Evolutionary conservation across 1,284 basidiomycete genomes (phyloP).

Genomic region (Schizophyllum commune): DNA sequence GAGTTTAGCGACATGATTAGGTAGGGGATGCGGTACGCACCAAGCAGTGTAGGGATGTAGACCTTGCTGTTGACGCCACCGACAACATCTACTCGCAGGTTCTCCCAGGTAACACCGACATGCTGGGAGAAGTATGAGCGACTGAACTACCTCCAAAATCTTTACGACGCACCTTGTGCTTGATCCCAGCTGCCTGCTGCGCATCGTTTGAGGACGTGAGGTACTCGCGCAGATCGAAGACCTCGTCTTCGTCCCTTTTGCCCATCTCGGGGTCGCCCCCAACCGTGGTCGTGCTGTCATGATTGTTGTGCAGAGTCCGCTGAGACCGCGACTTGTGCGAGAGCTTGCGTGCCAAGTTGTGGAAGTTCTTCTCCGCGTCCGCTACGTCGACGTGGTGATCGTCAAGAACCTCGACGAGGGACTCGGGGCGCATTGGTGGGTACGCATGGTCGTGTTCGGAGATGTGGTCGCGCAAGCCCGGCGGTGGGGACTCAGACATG

Average conservation of each 20-base stretch:
- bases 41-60: conserved; percentile 7
- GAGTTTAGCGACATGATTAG: conserved; percentile 9
- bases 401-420: neutral
- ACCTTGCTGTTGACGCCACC: conserved; percentile 60
- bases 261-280: conserved; percentile 43
- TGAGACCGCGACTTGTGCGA: conserved; percentile 19
- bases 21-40: neutral
- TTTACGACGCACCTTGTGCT: conserved; percentile 15
- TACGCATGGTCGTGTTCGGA: neutral
- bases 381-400: conserved; percentile 31
- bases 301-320: conserved; percentile 9
- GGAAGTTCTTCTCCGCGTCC: conserved; percentile 45
- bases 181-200: conserved; percentile 65
- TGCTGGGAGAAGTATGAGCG: conserved; percentile 26
- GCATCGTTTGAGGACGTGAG: conserved; percentile 63
- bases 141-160: neutral
- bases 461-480: neutral
- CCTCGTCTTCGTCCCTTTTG: conserved; percentile 20
- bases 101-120: conserved; percentile 76
- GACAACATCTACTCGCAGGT: conserved; percentile 63
- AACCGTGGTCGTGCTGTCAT: conserved; percentile 12
- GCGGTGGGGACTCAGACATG: neutral
- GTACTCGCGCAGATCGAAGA: conserved; percentile 72
- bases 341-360: conserved; percentile 36
- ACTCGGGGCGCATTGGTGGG: neutral